Base-by-base conservation (phyloP, 441 rosid genomes). In the Populus hybrid region DNA sequence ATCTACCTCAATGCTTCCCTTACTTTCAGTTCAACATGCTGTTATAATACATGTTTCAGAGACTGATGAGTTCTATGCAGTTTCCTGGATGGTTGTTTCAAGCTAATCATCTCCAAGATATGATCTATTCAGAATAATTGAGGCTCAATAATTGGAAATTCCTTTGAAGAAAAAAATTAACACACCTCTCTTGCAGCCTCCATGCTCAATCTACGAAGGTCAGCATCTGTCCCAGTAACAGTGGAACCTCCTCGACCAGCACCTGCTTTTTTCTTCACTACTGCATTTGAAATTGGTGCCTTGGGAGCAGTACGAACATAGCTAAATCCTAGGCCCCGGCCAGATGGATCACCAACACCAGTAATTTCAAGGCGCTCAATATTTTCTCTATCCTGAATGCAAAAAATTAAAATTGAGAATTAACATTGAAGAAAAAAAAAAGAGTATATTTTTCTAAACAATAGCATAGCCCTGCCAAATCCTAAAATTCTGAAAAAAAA, bases 261-360 rank as follows among this genome's bases (percentile, higher is more conserved):
- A 76, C 93, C 91, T 77, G 95, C 89, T 81, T 94, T 97, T 87
- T 92, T 97, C 84, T 92, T 97, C 71, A 84, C 78, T 84, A 87
- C 74, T 77, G 98, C 92, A 77, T 89, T 94, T 42, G 96, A 89
- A 88, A 93, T 74, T 65, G 98, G 93, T 78, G 97, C 94, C 86
- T 94, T 97, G 64, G 97, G 95, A 86, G 92, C 88, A 73, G 91
- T 88, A 80, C 94, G 93, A 24, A 97, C 99, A 80, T 91, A 97
- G 86, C 99, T 97, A 83, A 97, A 94, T 79, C 99, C 99, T 74
- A 94, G 90, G 74, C 99, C 99, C 77, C 99, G 89, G 64, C 99
- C 99, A 75, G 99, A 93, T 65, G 99, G 99, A 86, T 94, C 99
- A 11, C 99, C 99, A 79, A 97, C 99, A 85, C 99, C 99, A 71